Evolutionary conservation across 768 basidiomycete genomes (phyloP).

Genomic region (Pseudohyphozyma bogoriensis): DNA sequence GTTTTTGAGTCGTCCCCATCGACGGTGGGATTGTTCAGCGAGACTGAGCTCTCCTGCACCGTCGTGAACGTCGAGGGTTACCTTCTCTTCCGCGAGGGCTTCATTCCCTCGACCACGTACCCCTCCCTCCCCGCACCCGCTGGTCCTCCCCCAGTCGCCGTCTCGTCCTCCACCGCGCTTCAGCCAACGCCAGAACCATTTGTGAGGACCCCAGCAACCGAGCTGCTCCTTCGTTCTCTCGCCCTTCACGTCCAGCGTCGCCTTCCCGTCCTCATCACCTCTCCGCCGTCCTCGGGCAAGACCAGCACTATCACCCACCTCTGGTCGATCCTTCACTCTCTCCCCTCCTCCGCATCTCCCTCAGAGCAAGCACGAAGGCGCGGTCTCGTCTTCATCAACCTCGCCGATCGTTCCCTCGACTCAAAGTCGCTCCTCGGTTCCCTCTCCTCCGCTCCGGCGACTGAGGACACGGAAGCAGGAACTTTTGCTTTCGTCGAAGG

Average conservation of each 20-base stretch:
- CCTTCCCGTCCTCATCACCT: conserved; percentile 70
- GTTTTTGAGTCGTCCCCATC: conserved; percentile 35
- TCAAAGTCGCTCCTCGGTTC: conserved; percentile 86
- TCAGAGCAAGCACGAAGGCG: conserved; percentile 15
- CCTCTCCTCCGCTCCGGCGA: conserved; percentile 66
- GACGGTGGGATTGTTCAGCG: conserved; percentile 42
- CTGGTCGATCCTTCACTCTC: conserved; percentile 54
- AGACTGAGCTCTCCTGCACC: conserved; percentile 43
- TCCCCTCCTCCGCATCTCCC: conserved; percentile 43
- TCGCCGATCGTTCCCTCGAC: conserved; percentile 91
- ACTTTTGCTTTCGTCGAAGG: conserved; percentile 92
- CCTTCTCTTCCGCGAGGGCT: conserved; percentile 49
- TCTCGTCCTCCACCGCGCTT: conserved; percentile 8
- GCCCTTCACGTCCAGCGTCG: conserved; percentile 57
- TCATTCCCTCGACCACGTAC: conserved; percentile 31
- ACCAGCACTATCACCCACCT: conserved; percentile 67
- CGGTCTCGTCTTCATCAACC: conserved; percentile 65
- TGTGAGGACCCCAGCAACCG: conserved; percentile 57
- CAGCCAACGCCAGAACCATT: conserved; percentile 24
- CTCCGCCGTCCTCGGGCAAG: conserved; percentile 81
- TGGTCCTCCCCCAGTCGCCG: conserved; percentile 39
- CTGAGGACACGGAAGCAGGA: background rate
- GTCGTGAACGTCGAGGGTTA: conserved; percentile 57
- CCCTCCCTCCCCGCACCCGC: conserved; percentile 32
- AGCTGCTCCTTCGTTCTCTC: conserved; percentile 51